phyloP scores from a whole-genome alignment of 2,329 filamentous ascomycete genomes.

The Corniculantispora saksenae region DNA sequence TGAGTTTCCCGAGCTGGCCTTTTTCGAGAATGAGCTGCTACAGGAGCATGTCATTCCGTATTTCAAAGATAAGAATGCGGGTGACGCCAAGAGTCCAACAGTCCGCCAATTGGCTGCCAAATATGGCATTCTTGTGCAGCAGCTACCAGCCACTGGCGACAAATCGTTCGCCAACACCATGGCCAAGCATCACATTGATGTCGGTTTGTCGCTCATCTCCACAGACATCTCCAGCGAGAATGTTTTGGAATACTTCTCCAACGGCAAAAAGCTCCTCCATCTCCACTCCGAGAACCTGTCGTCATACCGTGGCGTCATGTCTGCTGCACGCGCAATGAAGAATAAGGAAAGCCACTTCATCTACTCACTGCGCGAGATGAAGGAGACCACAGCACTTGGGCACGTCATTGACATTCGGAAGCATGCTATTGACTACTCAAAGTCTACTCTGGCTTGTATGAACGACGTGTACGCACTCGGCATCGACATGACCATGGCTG shows the following conservation, averaged over 20 bases:
- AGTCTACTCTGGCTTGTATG: constrained; percentile 6
- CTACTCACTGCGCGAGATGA: constrained; percentile 13
- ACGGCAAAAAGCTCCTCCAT: constrained; percentile 2
- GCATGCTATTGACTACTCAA: constrained; percentile 3
- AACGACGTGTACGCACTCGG: constrained; percentile 10
- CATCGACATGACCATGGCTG: constrained; percentile 1
- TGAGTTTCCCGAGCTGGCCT: constrained; percentile 3
- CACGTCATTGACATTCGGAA: constrained; percentile 13
- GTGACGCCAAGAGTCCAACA: constrained; percentile 4
- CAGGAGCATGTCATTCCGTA: constrained; percentile 17
- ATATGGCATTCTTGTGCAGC: constrained; percentile 17
- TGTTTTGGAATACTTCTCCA: not conserved
- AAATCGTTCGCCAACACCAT: not conserved
- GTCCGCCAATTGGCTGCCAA: constrained; percentile 10
- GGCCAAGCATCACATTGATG: constrained; percentile 12
- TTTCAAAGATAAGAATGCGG: not conserved
- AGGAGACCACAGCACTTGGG: not conserved
- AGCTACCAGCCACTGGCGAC: not conserved
- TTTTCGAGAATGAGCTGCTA: constrained; percentile 13
- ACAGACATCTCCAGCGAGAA: not conserved
- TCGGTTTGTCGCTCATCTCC: not conserved
- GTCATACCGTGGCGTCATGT: constrained; percentile 6
- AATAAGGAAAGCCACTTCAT: constrained; percentile 10
- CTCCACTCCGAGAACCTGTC: constrained; percentile 6
- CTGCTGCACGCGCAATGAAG: constrained; percentile 7